Conservation (phyloP, 805 yeast genomes). For the Hanseniaspora vineae region DNA sequence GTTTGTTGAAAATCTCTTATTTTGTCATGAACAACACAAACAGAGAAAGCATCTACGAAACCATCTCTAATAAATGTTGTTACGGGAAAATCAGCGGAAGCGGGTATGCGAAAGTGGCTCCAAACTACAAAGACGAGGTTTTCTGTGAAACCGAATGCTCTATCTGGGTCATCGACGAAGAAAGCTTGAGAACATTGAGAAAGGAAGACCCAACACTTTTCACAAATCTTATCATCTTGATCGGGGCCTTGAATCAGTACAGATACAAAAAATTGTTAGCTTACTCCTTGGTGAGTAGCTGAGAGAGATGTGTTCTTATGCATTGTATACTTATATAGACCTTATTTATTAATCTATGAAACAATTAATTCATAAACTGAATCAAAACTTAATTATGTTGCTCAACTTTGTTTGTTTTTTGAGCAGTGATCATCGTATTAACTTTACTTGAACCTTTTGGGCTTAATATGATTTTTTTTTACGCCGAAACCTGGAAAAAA, state of each 20-base stretch:
- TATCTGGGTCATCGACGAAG: slow-evolving; percentile 53
- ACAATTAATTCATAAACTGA: too few species aligned
- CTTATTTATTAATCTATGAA: not conserved
- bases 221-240: slow-evolving; percentile 50
- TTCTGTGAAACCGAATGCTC: slow-evolving; percentile 48
- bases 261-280: slow-evolving; percentile 68
- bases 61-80: slow-evolving; percentile 42
- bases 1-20: slow-evolving; percentile 39
- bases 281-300: slow-evolving; percentile 54
- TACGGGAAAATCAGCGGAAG: slow-evolving; percentile 30
- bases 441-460: too few species aligned
- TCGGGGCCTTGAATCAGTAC: slow-evolving; percentile 50
- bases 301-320: not conserved
- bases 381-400: too few species aligned
- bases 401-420: too few species aligned
- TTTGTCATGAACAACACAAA: slow-evolving; percentile 8
- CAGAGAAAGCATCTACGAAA: slow-evolving; percentile 25
- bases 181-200: slow-evolving; percentile 33
- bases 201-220: slow-evolving; percentile 39
- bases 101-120: slow-evolving; percentile 24
- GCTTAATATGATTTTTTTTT: too few species aligned
- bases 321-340: not conserved
- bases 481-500: not conserved
- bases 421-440: too few species aligned
- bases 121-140: slow-evolving; percentile 33